Base-by-base conservation (phyloP, 495 filamentous ascomycete genomes). In the Talaromyces nanjingensis region DNA sequence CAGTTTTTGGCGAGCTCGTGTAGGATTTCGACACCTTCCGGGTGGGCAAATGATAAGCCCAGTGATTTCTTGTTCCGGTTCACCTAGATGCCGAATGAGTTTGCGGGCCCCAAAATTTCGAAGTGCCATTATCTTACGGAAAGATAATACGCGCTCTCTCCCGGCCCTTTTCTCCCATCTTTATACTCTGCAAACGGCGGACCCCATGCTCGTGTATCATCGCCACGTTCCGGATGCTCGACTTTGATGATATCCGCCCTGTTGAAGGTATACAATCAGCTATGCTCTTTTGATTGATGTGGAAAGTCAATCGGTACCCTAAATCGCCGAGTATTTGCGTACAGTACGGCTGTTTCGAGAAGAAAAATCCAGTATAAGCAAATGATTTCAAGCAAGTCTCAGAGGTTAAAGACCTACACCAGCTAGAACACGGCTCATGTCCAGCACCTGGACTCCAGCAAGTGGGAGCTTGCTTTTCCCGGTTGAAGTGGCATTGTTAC, bases 181-280 rank as follows among this genome's bases (percentile, higher is more conserved):
- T 80, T 68, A 71, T 94, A 91, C 57, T 83, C 82, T 25, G 94
- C 94, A 77, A 93, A 98, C 29, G 94, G 94, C 22, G 94, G 94
- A 1, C 94, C 94, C 94, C 94, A 98, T 52, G 92, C 92, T 64
- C 94, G 81, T 20, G 94, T 98, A 73, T 98, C 94, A 70, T 98
- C 94, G 34, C 94, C 94, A 34, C 91, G 83, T 0, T 81, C 85
- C 6, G 94, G 96, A 75, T 98, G 96, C 74, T 98, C 94, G 61
- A 98, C 84, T 73, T 98, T 98, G 76, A 98, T 96, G 2, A 98
- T 85, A 65, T 98, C 93, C 62, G 94, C 94, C 55, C 93, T 97
- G 63, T 56, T 5, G 45, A 27, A n/a, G 11, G 75, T 67, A 63
- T 60, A 70, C 47, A 65, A 60, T 63, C 11, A 34, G 33, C 31